Evolutionary conservation across 805 yeast species (phyloP).

Genomic region (Blastobotrys chiropterorum): DNA sequence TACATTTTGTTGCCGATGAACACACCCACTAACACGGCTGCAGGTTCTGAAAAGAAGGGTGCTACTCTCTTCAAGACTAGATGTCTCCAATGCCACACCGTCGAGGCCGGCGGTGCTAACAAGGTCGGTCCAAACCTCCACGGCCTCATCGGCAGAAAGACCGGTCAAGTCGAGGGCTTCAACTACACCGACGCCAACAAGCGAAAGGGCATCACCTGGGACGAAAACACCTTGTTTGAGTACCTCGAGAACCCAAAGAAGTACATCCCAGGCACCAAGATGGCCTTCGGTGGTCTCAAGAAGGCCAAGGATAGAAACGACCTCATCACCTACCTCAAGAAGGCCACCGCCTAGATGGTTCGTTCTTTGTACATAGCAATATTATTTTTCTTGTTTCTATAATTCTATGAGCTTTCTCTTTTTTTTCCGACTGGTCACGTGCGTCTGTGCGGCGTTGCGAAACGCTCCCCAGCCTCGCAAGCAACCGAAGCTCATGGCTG

Average conservation of each 20-base stretch:
- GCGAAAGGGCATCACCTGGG: conserved; percentile 89
- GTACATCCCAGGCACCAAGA: conserved; percentile 99
- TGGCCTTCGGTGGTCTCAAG: conserved; percentile 99
- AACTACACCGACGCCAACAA: conserved; percentile 98
- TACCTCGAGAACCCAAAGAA: conserved; percentile 99
- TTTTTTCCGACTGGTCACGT: background rate
- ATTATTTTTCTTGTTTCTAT: background rate
- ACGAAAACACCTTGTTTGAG: conserved; percentile 80
- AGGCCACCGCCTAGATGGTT: conserved; percentile 31
- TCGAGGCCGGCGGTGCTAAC: conserved; percentile 92
- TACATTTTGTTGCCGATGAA: no score
- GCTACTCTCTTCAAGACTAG: conserved; percentile 98
- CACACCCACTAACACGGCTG: background rate
- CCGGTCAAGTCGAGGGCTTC: conserved; percentile 90
- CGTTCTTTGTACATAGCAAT: background rate
- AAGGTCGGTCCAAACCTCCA: conserved; percentile 98
- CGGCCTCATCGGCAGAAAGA: conserved; percentile 87
- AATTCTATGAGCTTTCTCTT: background rate
- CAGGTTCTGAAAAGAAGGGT: conserved; percentile 87
- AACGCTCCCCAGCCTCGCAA: no score
- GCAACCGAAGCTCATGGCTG: no score
- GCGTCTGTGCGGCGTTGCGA: no score
- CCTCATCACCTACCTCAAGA: conserved; percentile 74
- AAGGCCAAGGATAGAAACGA: conserved; percentile 99
- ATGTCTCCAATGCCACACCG: conserved; percentile 98